Evolutionary conservation across 2,329 filamentous ascomycete species (phyloP).

Genomic region (Ophiocordyceps camponoti-rufipedis): DNA sequence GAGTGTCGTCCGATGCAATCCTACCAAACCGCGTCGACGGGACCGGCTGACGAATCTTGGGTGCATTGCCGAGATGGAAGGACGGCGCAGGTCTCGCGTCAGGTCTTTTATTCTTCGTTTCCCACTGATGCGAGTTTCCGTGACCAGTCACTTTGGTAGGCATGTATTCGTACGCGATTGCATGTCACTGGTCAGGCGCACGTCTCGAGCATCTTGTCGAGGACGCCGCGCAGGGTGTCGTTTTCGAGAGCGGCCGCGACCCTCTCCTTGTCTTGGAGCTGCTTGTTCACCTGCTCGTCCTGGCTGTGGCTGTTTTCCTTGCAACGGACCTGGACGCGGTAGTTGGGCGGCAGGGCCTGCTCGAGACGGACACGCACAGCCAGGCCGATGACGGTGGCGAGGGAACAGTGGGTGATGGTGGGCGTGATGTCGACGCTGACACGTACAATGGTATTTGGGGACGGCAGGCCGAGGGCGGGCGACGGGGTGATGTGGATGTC

Average conservation of each 20-base stretch:
- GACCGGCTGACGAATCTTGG: too few species aligned
- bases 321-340: slow-evolving; percentile 79
- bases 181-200: slow-evolving; percentile 34
- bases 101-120: neutral
- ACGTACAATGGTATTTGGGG: slow-evolving; percentile 40
- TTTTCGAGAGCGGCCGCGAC: slow-evolving; percentile 93
- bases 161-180: neutral
- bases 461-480: slow-evolving; percentile 18
- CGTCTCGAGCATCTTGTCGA: slow-evolving; percentile 86
- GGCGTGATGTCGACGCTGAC: slow-evolving; percentile 85
- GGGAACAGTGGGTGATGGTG: slow-evolving; percentile 89
- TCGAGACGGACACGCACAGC: slow-evolving; percentile 84
- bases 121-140: too few species aligned
- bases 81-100: neutral
- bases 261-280: slow-evolving; percentile 87
- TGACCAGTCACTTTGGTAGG: too few species aligned
- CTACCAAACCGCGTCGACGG: too few species aligned
- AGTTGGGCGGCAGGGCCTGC: slow-evolving; percentile 78
- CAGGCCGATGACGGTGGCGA: slow-evolving; percentile 89
- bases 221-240: slow-evolving; percentile 67
- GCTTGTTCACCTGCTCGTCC: slow-evolving; percentile 91
- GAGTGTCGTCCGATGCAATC: too few species aligned
- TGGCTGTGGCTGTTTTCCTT: slow-evolving; percentile 94
- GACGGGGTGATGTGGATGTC: slow-evolving; percentile 59
- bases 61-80: neutral